A percentile compares a stretch with the other conserved stretches of the same genome.
phyloP scores from a whole-genome alignment of 2,329 filamentous ascomycete genomes.

The Balansia obtecta region DNA sequence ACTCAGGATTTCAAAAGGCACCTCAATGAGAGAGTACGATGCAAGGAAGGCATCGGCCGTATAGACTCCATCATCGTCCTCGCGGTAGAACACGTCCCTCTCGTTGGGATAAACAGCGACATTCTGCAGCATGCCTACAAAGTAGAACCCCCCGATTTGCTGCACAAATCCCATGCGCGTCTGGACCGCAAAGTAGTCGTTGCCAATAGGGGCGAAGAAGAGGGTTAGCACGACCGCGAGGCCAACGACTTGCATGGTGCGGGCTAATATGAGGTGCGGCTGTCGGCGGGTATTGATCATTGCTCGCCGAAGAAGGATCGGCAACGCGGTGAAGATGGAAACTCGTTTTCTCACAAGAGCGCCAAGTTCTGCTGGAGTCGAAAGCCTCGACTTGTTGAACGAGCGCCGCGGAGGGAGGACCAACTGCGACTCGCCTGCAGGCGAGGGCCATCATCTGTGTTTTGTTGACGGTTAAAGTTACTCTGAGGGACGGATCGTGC shows the following conservation, averaged over 20 bases:
- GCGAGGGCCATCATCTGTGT: not conserved
- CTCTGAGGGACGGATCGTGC: not conserved
- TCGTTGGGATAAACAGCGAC: conserved; percentile 62
- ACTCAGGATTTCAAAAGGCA: conserved; percentile 58
- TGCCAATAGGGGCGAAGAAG: conserved; percentile 59
- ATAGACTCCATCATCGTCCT: conserved; percentile 64
- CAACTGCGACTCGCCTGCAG: conserved; percentile 5
- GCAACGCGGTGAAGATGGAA: conserved; percentile 49
- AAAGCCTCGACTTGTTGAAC: conserved; percentile 33
- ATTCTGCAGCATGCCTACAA: conserved; percentile 70
- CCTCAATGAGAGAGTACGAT: conserved; percentile 56
- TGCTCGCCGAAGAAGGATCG: conserved; percentile 54
- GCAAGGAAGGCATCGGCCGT: conserved; percentile 57
- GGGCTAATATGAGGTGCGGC: conserved; percentile 49
- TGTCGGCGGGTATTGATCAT: conserved; percentile 58
- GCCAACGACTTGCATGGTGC: conserved; percentile 54
- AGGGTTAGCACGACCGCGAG: conserved; percentile 50
- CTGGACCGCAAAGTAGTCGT: conserved; percentile 59
- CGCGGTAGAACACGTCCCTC: conserved; percentile 64
- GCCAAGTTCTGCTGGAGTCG: conserved; percentile 60
- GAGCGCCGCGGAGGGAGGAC: conserved; percentile 23
- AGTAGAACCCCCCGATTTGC: conserved; percentile 59
- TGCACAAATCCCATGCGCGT: conserved; percentile 64
- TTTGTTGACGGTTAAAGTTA: not conserved
- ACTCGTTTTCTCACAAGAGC: conserved; percentile 52